These are phyloP conservation scores for Phytophthora pini DNA, from an alignment of 352 stramenopile species.

Conservation along the genomic window DNA sequence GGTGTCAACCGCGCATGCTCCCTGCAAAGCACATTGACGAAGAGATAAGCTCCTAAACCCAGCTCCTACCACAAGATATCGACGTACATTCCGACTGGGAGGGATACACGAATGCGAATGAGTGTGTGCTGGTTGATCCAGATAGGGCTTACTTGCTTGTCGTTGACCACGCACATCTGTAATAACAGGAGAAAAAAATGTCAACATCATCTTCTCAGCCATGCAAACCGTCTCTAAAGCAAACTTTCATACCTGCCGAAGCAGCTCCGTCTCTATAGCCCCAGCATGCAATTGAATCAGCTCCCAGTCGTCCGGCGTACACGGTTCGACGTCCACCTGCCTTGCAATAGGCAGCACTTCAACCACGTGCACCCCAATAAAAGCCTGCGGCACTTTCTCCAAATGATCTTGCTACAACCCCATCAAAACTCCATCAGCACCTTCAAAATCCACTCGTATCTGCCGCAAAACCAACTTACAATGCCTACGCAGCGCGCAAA, in stretches of 20 bases:
- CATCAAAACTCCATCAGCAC: conserved; percentile 1
- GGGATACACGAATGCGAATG: conserved; percentile 65
- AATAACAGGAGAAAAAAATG: conserved; percentile 1
- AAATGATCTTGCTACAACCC: conserved; percentile 62
- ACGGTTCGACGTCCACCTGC: conserved; percentile 86
- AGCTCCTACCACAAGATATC: neutral
- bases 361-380: conserved; percentile 79
- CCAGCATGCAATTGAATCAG: conserved; percentile 89
- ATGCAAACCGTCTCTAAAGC: neutral
- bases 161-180: conserved; percentile 88
- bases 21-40: conserved; percentile 27
- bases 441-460: neutral
- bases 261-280: conserved; percentile 80
- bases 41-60: neutral
- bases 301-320: conserved; percentile 90
- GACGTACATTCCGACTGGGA: conserved; percentile 73
- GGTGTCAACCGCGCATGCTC: conserved; percentile 73
- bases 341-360: conserved; percentile 69
- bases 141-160: conserved; percentile 86
- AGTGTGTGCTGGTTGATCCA: conserved; percentile 84
- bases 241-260: conserved; percentile 71
- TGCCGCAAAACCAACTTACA: conserved; percentile 38
- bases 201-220: neutral
- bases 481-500: conserved; percentile 85
- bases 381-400: conserved; percentile 59